These are phyloP conservation scores for Kickxella alabastrina DNA, from an alignment of 192 early-diverging fungal genomes.

Conservation along the genomic window DNA sequence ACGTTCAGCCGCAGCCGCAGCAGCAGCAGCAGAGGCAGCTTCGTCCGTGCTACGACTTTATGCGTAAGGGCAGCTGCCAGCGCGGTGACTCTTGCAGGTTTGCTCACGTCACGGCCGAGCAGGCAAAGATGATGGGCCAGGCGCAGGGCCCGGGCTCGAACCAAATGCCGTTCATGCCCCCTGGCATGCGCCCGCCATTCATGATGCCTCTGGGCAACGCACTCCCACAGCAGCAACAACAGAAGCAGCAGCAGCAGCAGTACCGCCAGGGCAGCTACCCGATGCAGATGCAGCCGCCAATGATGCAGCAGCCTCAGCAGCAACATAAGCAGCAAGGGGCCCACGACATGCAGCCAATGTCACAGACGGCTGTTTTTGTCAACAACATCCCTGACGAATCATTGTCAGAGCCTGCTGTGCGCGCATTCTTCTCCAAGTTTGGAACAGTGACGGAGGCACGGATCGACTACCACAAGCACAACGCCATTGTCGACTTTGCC, in stretches of 20 bases:
- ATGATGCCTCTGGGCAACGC: slow-evolving; percentile 6
- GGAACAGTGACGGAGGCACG: slow-evolving; percentile 18
- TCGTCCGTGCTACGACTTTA: slow-evolving; percentile 36
- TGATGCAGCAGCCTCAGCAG: not conserved
- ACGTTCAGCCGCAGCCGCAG: slow-evolving; percentile 7
- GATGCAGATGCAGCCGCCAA: slow-evolving; percentile 7
- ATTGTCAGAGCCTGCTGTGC: slow-evolving; percentile 16
- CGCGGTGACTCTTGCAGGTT: slow-evolving; percentile 34
- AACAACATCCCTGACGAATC: slow-evolving; percentile 33
- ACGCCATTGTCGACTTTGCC: slow-evolving; percentile 18
- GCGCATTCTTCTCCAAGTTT: slow-evolving; percentile 32
- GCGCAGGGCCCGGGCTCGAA: not conserved
- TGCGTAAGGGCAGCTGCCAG: slow-evolving; percentile 41
- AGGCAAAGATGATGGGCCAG: slow-evolving; percentile 39
- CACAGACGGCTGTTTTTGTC: slow-evolving; percentile 30
- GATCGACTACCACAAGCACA: slow-evolving; percentile 24
- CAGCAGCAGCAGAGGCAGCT: slow-evolving; percentile 11
- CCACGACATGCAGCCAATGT: slow-evolving; percentile 4
- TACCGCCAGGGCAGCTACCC: slow-evolving; percentile 10
- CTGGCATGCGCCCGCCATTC: slow-evolving; percentile 2
- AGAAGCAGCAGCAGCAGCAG: slow-evolving; percentile 9
- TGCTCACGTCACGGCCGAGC: slow-evolving; percentile 23
- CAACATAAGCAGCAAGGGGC: slow-evolving; percentile 2
- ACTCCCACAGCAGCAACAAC: slow-evolving; percentile 8
- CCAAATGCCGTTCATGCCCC: slow-evolving; percentile 1